A percentile compares a stretch with the other conserved stretches of the same genome.
Evolutionary conservation across 345 rosid genomes (phyloP).

Genomic region (Pugionium dolabratum): DNA sequence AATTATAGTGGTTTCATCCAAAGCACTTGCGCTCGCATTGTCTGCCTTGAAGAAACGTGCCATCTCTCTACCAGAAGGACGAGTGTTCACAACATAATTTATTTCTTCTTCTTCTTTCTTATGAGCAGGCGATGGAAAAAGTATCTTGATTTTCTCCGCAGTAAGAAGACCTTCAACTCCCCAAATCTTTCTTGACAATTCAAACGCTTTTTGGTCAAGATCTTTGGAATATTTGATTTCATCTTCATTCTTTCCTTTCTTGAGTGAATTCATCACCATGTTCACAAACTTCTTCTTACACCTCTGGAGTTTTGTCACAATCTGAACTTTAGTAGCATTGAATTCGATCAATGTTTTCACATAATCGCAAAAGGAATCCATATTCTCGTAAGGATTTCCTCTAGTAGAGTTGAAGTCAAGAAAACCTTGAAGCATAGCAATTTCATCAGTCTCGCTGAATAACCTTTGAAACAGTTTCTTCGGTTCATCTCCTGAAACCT

Average conservation of each 20-base stretch:
- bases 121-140: too few relatives aligned
- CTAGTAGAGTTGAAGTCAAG: constrained; percentile 41
- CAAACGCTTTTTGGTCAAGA: constrained; percentile 41
- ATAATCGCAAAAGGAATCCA: constrained; percentile 43
- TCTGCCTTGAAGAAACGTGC: constrained; percentile 21
- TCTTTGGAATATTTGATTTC: constrained; percentile 34
- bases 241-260: constrained; percentile 37
- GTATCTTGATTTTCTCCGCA: too few relatives aligned
- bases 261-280: constrained; percentile 24
- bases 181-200: constrained; percentile 49
- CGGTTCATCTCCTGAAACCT: constrained; percentile 42
- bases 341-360: constrained; percentile 47
- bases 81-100: neutral
- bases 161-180: constrained; percentile 24
- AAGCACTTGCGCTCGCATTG: constrained; percentile 17
- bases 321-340: constrained; percentile 42
- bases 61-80: constrained; percentile 23
- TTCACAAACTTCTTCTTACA: constrained; percentile 48
- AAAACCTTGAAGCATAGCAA: constrained; percentile 49
- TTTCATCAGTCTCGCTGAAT: constrained; percentile 56
- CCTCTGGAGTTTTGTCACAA: constrained; percentile 48
- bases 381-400: constrained; percentile 46
- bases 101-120: constrained; percentile 1
- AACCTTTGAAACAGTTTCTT: constrained; percentile 51
- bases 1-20: constrained; percentile 38